phyloP scores from a whole-genome alignment of 1,284 basidiomycete species.

The Trametes versicolor region DNA sequence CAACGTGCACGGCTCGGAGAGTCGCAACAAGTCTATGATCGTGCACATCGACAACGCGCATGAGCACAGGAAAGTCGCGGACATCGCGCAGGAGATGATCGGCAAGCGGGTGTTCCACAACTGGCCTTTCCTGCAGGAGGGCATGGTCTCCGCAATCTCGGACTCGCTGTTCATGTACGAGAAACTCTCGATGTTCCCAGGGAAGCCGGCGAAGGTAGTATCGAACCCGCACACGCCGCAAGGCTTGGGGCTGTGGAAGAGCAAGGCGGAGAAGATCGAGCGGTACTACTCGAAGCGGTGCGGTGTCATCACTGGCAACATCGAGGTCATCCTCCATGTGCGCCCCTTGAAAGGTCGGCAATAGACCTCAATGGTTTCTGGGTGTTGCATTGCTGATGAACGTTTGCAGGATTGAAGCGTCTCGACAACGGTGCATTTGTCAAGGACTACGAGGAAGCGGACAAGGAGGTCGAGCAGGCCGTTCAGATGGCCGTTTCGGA shows the following conservation, averaged over 20 bases:
- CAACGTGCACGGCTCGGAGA: conserved; percentile 93
- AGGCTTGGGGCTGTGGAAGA: conserved; percentile 77
- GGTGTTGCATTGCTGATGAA: conserved; percentile 8
- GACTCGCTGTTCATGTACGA: conserved; percentile 92
- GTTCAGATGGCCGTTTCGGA: conserved; percentile 85
- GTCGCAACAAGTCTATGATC: conserved; percentile 92
- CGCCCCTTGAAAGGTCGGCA: conserved; percentile 84
- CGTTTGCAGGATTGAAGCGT: conserved; percentile 78
- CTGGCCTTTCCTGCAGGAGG: conserved; percentile 98
- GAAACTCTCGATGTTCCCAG: conserved; percentile 66
- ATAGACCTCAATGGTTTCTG: conserved; percentile 11
- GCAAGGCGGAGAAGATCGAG: conserved; percentile 85
- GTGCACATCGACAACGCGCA: conserved; percentile 84
- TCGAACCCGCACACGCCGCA: conserved; percentile 77
- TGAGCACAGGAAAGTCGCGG: conserved; percentile 74
- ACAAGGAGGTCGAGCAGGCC: conserved; percentile 88
- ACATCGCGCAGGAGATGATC: conserved; percentile 80
- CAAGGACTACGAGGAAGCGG: conserved; percentile 90
- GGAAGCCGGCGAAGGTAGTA: conserved; percentile 66
- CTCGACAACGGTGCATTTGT: conserved; percentile 90
- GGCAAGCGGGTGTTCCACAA: conserved; percentile 84
- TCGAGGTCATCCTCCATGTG: conserved; percentile 87
- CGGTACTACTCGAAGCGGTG: conserved; percentile 89
- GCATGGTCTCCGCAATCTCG: conserved; percentile 86
- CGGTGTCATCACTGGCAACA: conserved; percentile 86